Evolutionary conservation across 148 eudicot species (phyloP).

Genomic region (Simmondsia chinensis): DNA sequence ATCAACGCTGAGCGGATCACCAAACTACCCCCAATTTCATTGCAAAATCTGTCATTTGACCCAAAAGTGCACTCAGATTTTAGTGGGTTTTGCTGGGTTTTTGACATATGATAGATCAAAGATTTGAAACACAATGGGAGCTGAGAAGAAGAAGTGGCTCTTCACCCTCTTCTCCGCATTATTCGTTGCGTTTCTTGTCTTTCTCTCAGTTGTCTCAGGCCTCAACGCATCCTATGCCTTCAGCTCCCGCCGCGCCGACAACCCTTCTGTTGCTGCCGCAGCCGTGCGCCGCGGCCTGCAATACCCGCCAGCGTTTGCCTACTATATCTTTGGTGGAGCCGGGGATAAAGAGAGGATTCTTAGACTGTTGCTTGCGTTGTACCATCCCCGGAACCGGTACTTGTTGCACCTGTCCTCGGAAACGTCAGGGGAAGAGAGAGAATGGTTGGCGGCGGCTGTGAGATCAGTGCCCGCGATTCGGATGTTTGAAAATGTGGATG

Average conservation of each 20-base stretch:
- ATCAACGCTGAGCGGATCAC: no score
- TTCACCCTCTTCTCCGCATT: constrained; percentile 60
- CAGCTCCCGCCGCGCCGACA: constrained; percentile 14
- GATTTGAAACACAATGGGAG: constrained; percentile 43
- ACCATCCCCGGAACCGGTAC: constrained; percentile 84
- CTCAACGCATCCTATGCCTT: constrained; percentile 40
- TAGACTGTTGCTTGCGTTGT: constrained; percentile 59
- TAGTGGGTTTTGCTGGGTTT: constrained; percentile 6
- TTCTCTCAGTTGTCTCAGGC: constrained; percentile 51
- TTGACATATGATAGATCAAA: constrained; percentile 13
- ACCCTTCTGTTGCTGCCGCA: constrained; percentile 12
- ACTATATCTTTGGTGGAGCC: constrained; percentile 55
- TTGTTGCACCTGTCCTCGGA: constrained; percentile 68
- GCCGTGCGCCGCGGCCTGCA: constrained; percentile 36
- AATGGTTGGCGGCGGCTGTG: constrained; percentile 41
- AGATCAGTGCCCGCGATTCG: constrained; percentile 43
- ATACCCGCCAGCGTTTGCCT: constrained; percentile 72
- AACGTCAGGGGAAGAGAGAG: constrained; percentile 50
- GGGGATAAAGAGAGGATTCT: constrained; percentile 57
- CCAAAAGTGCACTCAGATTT: no score
- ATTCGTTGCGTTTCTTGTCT: constrained; percentile 45
- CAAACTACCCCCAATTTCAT: no score
- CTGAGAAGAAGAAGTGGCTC: constrained; percentile 80
- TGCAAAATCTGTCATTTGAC: no score
- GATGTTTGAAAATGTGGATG: constrained; percentile 78